Percentiles rank a stretch among this genome's conserved stretches.
Evolutionary conservation across 139 green algal species (phyloP).

Genomic region (Tetradesmus lagerheimii): DNA sequence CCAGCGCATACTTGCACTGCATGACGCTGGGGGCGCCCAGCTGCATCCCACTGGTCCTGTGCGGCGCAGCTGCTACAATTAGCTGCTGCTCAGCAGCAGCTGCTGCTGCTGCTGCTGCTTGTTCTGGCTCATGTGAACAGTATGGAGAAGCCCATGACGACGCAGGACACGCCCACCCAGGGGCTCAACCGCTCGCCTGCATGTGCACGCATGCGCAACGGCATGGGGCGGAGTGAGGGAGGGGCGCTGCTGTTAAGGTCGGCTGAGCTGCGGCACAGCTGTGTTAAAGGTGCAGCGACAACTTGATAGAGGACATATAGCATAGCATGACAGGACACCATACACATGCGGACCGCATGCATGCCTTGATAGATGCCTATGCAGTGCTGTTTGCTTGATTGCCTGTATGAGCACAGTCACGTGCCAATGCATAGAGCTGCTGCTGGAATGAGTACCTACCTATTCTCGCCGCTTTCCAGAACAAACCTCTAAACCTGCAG

Average conservation of each 20-base stretch:
- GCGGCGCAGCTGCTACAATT: neutral
- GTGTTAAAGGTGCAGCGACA: too few species aligned
- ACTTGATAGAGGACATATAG: too few species aligned
- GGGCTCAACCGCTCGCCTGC: conserved; percentile 82
- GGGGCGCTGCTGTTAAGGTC: neutral
- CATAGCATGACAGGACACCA: too few species aligned
- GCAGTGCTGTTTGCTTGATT: too few species aligned
- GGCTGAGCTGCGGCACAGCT: too few species aligned
- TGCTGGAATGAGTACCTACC: conserved; percentile 55
- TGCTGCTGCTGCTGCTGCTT: neutral
- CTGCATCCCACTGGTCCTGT: too few species aligned
- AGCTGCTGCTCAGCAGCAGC: conserved; percentile 12
- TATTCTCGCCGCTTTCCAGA: conserved; percentile 92
- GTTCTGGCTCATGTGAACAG: conserved; percentile 59
- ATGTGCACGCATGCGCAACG: neutral
- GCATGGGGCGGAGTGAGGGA: neutral
- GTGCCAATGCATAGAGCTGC: too few species aligned
- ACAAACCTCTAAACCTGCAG: conserved; percentile 85
- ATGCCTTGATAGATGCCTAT: too few species aligned
- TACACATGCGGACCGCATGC: too few species aligned
- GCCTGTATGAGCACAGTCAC: too few species aligned
- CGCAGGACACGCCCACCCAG: conserved; percentile 77
- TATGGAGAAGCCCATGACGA: conserved; percentile 77
- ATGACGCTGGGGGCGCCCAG: neutral
- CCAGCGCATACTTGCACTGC: too few species aligned